phyloP scores from a whole-genome alignment of 345 rosid species.

The Euphorbia lathyris region DNA sequence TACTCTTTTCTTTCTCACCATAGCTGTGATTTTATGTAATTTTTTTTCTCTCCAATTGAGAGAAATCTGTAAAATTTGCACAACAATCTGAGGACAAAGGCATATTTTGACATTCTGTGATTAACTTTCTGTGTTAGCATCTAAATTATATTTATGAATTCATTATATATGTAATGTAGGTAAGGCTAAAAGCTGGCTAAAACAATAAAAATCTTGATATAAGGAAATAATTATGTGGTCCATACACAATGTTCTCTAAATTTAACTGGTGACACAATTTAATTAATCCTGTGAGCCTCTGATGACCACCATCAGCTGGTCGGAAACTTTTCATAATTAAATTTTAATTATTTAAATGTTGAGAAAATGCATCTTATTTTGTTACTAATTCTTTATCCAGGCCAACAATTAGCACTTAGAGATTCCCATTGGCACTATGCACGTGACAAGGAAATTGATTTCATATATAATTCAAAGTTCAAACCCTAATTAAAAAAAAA shows the following conservation, averaged over 20 bases:
- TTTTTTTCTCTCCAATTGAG: too few species aligned
- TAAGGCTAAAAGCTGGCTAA: too few species aligned
- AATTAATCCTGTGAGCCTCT: constrained; percentile 1
- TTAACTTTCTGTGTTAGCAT: constrained; percentile 8
- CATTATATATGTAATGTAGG: too few species aligned
- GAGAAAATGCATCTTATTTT: too few species aligned
- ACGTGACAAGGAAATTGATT: too few species aligned
- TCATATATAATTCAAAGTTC: background rate
- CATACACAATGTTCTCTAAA: background rate
- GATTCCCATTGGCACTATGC: too few species aligned
- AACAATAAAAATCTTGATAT: background rate
- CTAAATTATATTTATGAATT: too few species aligned
- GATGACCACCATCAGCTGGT: background rate
- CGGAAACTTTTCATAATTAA: constrained; percentile 1
- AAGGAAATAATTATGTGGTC: constrained; percentile 4
- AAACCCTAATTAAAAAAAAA: too few species aligned
- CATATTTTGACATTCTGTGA: background rate
- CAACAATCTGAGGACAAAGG: background rate
- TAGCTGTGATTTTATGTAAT: too few species aligned
- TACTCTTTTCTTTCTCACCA: too few species aligned
- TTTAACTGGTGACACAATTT: background rate
- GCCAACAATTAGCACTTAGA: too few species aligned
- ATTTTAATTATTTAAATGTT: background rate
- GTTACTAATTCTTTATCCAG: too few species aligned
- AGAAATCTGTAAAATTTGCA: background rate